Conservation (phyloP, 169 alveolate species). For the Plasmodium inui region DNA sequence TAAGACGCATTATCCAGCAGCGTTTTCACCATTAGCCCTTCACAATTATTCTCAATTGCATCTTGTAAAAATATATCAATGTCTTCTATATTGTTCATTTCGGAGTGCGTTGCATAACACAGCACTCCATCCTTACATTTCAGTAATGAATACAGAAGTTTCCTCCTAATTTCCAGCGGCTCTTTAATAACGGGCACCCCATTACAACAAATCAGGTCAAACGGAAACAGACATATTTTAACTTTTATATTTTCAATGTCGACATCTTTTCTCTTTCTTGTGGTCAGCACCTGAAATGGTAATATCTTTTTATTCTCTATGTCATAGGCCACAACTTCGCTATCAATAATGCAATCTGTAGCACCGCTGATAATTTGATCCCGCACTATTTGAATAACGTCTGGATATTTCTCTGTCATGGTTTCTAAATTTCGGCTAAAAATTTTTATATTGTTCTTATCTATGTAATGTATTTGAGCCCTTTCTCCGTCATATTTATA, state of each 20-base stretch:
- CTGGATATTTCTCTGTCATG: slow-evolving; percentile 85
- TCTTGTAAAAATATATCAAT: slow-evolving; percentile 87
- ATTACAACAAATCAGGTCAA: slow-evolving; percentile 93
- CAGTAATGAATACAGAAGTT: slow-evolving; percentile 66
- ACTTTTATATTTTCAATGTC: slow-evolving; percentile 90
- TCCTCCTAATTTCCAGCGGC: slow-evolving; percentile 82
- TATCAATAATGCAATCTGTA: slow-evolving; percentile 93
- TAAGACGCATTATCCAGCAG: slow-evolving; percentile 95
- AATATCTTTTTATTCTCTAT: slow-evolving; percentile 90
- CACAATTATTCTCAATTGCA: slow-evolving; percentile 93
- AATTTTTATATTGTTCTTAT: slow-evolving; percentile 81
- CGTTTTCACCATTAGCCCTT: slow-evolving; percentile 98
- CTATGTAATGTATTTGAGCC: slow-evolving; percentile 94
- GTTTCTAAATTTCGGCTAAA: slow-evolving; percentile 96
- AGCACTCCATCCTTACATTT: slow-evolving; percentile 77
- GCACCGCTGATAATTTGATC: slow-evolving; percentile 78
- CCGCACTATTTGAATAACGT: slow-evolving; percentile 80
- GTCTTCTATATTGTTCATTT: slow-evolving; percentile 85
- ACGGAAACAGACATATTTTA: slow-evolving; percentile 93
- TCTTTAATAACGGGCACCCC: slow-evolving; percentile 86
- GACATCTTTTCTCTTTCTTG: slow-evolving; percentile 96
- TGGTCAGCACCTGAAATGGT: slow-evolving; percentile 95
- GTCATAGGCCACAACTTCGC: slow-evolving; percentile 98
- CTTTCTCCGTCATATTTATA: slow-evolving; percentile 98
- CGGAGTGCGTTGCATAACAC: slow-evolving; percentile 83